Evolutionary conservation across 2,329 filamentous ascomycete genomes (phyloP).

Genomic region (Fusarium nygamai): DNA sequence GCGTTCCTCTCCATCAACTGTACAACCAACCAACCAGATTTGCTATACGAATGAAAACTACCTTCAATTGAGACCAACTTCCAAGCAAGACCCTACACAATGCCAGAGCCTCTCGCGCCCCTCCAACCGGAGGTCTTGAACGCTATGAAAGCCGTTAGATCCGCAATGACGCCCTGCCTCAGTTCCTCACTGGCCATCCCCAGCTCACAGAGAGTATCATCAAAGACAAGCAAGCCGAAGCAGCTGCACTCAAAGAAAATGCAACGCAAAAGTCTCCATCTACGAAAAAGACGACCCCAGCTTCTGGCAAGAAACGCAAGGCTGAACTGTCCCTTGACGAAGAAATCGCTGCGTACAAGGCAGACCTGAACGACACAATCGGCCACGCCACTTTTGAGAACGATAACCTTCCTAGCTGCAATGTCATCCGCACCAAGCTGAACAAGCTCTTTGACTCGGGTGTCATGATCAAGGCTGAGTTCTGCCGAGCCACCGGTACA

Average conservation of each 20-base stretch:
- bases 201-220: neutral
- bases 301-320: conserved; percentile 1
- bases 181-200: neutral
- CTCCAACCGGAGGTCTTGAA: neutral
- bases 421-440: neutral
- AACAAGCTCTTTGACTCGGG: conserved; percentile 11
- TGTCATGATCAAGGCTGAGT: neutral
- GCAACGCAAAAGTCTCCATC: fast-evolving
- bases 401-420: neutral
- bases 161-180: too few relatives aligned
- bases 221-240: neutral
- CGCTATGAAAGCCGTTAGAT: neutral
- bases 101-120: neutral
- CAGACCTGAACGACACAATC: neutral
- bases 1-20: neutral
- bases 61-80: neutral
- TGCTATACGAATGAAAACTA: neutral
- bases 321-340: neutral
- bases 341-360: conserved; percentile 2
- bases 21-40: neutral
- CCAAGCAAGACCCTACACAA: neutral
- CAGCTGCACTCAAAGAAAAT: neutral
- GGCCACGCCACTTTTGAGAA: neutral
- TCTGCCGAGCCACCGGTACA: neutral
- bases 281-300: neutral